Evolutionary conservation across 352 stramenopile genomes (phyloP).

Genomic region (Thalassiosira livingstoniorum): DNA sequence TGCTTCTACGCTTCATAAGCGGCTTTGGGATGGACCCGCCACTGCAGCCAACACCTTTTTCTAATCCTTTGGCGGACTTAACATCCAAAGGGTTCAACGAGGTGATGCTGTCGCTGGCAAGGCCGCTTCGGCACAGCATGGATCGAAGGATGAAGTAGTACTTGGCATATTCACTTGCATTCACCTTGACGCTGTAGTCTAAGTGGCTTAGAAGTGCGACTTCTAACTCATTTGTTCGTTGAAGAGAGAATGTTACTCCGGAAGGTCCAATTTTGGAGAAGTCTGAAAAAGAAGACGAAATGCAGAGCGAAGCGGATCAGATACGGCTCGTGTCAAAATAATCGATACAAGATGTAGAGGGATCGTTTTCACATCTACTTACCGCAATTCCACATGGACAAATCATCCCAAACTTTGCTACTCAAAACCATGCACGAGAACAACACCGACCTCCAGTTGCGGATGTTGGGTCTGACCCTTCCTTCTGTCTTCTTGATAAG

Average conservation of each 20-base stretch:
- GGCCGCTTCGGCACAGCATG: conserved; percentile 91
- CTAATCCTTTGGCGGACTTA: conserved; percentile 69
- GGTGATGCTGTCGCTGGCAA: conserved; percentile 75
- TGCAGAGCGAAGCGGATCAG: too few species aligned
- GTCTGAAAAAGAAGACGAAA: too few species aligned
- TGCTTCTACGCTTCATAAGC: conserved; percentile 47
- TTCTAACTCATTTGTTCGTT: conserved; percentile 96
- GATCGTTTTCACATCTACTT: too few species aligned
- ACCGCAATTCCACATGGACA: conserved; percentile 97
- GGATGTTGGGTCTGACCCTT: conserved; percentile 75
- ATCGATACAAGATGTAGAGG: too few species aligned
- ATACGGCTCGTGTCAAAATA: too few species aligned
- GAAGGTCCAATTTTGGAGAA: conserved; percentile 89
- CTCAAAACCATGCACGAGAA: conserved; percentile 97
- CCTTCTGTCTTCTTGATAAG: conserved; percentile 90
- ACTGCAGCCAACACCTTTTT: conserved; percentile 31
- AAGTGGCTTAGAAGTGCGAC: conserved; percentile 91
- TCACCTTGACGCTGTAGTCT: conserved; percentile 86
- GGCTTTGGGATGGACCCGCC: conserved; percentile 4
- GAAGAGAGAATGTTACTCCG: conserved; percentile 90
- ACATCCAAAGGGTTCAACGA: conserved; percentile 76
- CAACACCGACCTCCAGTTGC: conserved; percentile 94
- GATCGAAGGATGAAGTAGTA: conserved; percentile 97
- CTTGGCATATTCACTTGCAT: conserved; percentile 86
- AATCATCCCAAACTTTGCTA: conserved; percentile 97